phyloP scores from a whole-genome alignment of 805 yeast species.

The Candida endomychidarum region DNA sequence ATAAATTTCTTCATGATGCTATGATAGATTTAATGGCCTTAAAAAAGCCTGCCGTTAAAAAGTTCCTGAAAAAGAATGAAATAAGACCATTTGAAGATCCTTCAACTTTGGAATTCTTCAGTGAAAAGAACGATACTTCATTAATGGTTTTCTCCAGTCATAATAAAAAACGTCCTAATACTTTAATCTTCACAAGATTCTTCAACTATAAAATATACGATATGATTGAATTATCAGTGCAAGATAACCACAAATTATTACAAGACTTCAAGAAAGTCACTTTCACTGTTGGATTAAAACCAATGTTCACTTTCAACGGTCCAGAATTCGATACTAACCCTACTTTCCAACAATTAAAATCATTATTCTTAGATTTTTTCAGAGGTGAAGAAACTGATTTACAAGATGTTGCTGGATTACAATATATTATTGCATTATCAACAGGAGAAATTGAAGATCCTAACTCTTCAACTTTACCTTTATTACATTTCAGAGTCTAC shows the following conservation, averaged over 20 bases:
- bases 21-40: slow-evolving; percentile 85
- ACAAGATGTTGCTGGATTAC: slow-evolving; percentile 94
- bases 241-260: slow-evolving; percentile 64
- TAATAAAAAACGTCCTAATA: slow-evolving; percentile 92
- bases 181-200: slow-evolving; percentile 82
- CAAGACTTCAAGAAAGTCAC: slow-evolving; percentile 79
- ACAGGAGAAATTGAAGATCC: slow-evolving; percentile 74
- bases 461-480: slow-evolving; percentile 70
- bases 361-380: slow-evolving; percentile 87
- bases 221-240: slow-evolving; percentile 85
- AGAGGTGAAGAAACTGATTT: slow-evolving; percentile 77
- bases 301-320: slow-evolving; percentile 92
- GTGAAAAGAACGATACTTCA: slow-evolving; percentile 92
- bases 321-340: slow-evolving; percentile 89
- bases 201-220: slow-evolving; percentile 89
- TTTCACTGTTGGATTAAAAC: slow-evolving; percentile 86
- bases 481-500: slow-evolving; percentile 87
- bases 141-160: slow-evolving; percentile 73
- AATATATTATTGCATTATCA: slow-evolving; percentile 81
- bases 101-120: slow-evolving; percentile 79
- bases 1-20: slow-evolving; percentile 79
- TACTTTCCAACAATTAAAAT: slow-evolving; percentile 78
- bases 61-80: slow-evolving; percentile 86
- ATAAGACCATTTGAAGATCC: slow-evolving; percentile 92
- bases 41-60: slow-evolving; percentile 86